Base-by-base conservation (phyloP, 208 protist species). In the Acanthamoeba castellanii region DNA sequence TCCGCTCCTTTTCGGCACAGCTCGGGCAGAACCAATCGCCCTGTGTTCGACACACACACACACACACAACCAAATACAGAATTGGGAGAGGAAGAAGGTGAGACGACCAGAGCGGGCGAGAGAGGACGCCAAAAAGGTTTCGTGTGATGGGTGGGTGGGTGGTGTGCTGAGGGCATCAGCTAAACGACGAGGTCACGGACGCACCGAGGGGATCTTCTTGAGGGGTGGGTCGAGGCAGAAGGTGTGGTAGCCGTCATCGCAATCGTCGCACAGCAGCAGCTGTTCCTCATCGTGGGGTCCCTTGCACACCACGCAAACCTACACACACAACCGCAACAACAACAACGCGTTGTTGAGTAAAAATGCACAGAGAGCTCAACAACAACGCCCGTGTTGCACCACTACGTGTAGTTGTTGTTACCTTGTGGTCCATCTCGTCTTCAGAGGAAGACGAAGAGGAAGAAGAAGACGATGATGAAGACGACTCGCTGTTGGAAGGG, bases 171-270 rank as follows among this genome's bases (percentile, higher is more conserved):
- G n/a, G n/a, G n/a, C n/a, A n/a, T n/a, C n/a, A n/a, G n/a, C 34
- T 20, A 11, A 88, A 57, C 27, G n/a, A 88, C 22, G 27, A 64
- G 18, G 74, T 27, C 16, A 34, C 52, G n/a, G 3, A 16, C 20
- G 50, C 64, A 89, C 50, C 2, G 47, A 47, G 30, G 90, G 90
- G 30, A 94, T 68, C 34, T 76, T 68, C 90, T 94, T 68, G n/a
- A 94, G 55, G 1, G 90, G 90, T 27, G 90, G 90, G 22, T 94
- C 90, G 22, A 94, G 70, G 30, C 90, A 94, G 72, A 84, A 94
- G 32, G 70, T 94, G 68, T 94, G 90, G 25, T 68, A 94, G 42
- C 90, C 90, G 22, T 84, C 55, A 27, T 94, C 90, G 55, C 90
- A 94, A 7, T 84, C 64, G 50, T 94, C 90, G 68, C 90, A 94